These are phyloP conservation scores for Cylindrotheca fusiformis DNA, from an alignment of 108 stramenopile genomes.

Conservation along the genomic window DNA sequence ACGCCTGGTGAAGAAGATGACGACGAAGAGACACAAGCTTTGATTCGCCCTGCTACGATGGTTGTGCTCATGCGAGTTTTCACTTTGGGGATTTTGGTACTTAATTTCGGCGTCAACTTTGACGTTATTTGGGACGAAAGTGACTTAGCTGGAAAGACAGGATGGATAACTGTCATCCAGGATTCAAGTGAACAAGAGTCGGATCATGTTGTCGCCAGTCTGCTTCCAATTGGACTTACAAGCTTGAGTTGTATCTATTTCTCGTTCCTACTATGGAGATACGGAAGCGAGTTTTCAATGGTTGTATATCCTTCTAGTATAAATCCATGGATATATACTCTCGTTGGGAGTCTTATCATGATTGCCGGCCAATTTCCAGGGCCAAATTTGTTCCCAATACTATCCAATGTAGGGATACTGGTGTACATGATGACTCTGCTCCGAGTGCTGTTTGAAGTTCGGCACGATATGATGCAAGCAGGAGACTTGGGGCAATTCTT, in stretches of 20 bases:
- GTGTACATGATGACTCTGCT: constrained; percentile 18
- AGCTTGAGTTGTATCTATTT: constrained; percentile 26
- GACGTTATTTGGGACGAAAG: constrained; percentile 20
- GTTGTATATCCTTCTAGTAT: constrained; percentile 15
- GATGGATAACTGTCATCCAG: constrained; percentile 23
- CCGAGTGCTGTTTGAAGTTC: constrained; percentile 29
- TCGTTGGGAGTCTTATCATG: constrained; percentile 22
- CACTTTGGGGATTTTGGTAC: constrained; percentile 9
- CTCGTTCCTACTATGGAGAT: constrained; percentile 26
- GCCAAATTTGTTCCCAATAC: constrained; percentile 23
- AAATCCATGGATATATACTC: constrained; percentile 30
- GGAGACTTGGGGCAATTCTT: constrained; percentile 35
- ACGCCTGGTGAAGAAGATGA: constrained; percentile 1
- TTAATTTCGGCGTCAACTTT: constrained; percentile 27
- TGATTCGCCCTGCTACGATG: constrained; percentile 35
- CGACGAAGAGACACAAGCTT: constrained; percentile 22
- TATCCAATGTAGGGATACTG: constrained; percentile 25
- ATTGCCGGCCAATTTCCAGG: constrained; percentile 26
- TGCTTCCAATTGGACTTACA: constrained; percentile 24
- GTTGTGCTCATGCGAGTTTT: constrained; percentile 27
- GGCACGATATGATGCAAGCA: constrained; percentile 24
- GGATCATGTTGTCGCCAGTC: constrained; percentile 4
- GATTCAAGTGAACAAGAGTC: background rate
- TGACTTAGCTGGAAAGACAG: constrained; percentile 24
- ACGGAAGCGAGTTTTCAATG: constrained; percentile 34